A percentile compares a stretch with the other conserved stretches of the same genome.
These are phyloP conservation scores for Fomitopsis pinicola DNA, from an alignment of 1,284 basidiomycete genomes.

Conservation along the genomic window DNA sequence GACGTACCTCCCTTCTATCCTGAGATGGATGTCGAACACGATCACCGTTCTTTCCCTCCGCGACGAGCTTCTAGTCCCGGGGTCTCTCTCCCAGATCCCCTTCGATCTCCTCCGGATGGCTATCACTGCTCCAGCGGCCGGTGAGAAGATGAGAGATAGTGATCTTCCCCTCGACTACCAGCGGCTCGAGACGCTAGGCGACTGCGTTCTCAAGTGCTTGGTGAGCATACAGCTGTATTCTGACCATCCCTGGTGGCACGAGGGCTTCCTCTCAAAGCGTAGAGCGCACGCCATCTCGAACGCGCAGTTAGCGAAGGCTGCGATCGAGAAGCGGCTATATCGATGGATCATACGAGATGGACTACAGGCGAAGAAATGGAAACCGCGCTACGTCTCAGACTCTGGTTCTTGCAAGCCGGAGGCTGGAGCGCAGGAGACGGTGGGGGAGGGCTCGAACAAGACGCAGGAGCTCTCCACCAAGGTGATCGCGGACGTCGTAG, in stretches of 20 bases:
- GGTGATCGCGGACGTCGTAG: conserved; percentile 72
- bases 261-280: conserved; percentile 67
- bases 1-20: conserved; percentile 57
- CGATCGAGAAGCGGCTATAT: conserved; percentile 45
- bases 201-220: conserved; percentile 72
- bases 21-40: conserved; percentile 51
- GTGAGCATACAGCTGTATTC: conserved; percentile 63
- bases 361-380: conserved; percentile 61
- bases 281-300: conserved; percentile 80
- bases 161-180: conserved; percentile 53
- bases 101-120: conserved; percentile 46
- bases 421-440: conserved; percentile 11
- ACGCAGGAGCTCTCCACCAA: conserved; percentile 59
- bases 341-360: conserved; percentile 65
- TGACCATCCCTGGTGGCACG: conserved; percentile 69
- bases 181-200: conserved; percentile 76
- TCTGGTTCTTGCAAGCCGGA: neutral
- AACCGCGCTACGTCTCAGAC: conserved; percentile 41
- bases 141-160: conserved; percentile 34
- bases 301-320: conserved; percentile 58
- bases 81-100: conserved; percentile 40
- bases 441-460: conserved; percentile 17
- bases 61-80: conserved; percentile 35
- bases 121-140: conserved; percentile 55
- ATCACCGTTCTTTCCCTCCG: conserved; percentile 48